Percentiles rank a stretch among this genome's conserved stretches.
phyloP scores from a whole-genome alignment of 768 basidiomycete species.

The Daedalea quercina region DNA sequence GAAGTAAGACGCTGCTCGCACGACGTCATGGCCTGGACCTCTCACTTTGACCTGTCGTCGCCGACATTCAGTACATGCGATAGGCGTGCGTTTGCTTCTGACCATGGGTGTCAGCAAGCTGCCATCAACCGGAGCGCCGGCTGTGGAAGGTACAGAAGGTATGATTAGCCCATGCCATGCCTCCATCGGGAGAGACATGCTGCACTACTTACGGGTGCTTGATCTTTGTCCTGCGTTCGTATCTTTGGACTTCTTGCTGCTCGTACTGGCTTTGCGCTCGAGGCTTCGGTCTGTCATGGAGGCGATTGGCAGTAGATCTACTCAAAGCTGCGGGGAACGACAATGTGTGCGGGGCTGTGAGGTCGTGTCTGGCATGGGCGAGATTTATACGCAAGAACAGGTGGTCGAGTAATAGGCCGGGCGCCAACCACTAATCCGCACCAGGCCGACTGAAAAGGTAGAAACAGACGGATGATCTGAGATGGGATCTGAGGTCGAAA shows the following conservation, averaged over 20 bases:
- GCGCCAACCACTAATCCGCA: neutral
- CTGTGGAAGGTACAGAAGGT: neutral
- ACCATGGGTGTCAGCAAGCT: conserved; percentile 19
- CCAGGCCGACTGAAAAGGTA: neutral
- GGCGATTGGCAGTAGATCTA: neutral
- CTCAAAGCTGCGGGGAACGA: neutral
- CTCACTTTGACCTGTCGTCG: conserved; percentile 48
- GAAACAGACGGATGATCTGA: neutral
- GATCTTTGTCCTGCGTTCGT: neutral
- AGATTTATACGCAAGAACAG: neutral
- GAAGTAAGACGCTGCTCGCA: neutral
- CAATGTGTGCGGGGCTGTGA: neutral
- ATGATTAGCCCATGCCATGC: neutral
- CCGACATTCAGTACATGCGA: conserved; percentile 52
- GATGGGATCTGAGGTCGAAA: neutral
- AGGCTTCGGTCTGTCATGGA: neutral
- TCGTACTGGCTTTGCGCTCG: neutral
- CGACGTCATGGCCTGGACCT: conserved; percentile 3
- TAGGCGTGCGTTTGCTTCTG: conserved; percentile 34
- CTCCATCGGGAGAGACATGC: neutral
- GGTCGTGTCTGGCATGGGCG: neutral
- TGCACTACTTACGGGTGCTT: neutral
- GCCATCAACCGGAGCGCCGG: conserved; percentile 5
- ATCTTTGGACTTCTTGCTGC: neutral
- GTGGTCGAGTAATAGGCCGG: neutral